A percentile compares a stretch with the other conserved stretches of the same genome.
Evolutionary conservation across 495 filamentous ascomycete species (phyloP).

Genomic region (Penicillium maclennaniae): DNA sequence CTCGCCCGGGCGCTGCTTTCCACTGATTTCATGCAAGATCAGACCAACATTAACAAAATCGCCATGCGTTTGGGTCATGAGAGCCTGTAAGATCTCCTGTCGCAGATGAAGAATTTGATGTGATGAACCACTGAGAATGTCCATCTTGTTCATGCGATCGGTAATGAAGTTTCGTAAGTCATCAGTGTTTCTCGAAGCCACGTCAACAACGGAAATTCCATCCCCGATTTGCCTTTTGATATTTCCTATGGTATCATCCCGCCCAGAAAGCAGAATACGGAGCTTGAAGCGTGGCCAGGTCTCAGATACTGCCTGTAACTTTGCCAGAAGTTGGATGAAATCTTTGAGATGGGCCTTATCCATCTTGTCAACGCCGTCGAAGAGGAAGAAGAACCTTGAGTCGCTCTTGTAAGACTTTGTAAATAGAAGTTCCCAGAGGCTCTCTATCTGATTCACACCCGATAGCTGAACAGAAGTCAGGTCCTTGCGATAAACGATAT

Average conservation of each 20-base stretch:
- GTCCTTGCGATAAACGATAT: constrained; percentile 19
- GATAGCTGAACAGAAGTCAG: constrained; percentile 3
- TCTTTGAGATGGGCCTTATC: constrained; percentile 9
- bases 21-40: constrained; percentile 16
- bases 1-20: constrained; percentile 17
- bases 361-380: constrained; percentile 13
- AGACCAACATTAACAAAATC: constrained; percentile 20
- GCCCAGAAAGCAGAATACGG: constrained; percentile 10
- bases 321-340: constrained; percentile 3
- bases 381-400: constrained; percentile 15
- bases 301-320: not conserved
- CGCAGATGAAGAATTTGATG: constrained; percentile 10
- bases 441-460: constrained; percentile 3
- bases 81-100: constrained; percentile 7
- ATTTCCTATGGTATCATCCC: constrained; percentile 4
- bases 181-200: constrained; percentile 11
- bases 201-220: constrained; percentile 3
- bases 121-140: constrained; percentile 11
- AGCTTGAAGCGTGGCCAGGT: constrained; percentile 13
- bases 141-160: constrained; percentile 17
- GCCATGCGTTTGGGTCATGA: constrained; percentile 10
- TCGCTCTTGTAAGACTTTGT: constrained; percentile 17
- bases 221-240: constrained; percentile 7
- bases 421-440: constrained; percentile 13
- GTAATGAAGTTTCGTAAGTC: constrained; percentile 16